Conservation (phyloP, 306 rosid genomes). For the Myrica gale region DNA sequence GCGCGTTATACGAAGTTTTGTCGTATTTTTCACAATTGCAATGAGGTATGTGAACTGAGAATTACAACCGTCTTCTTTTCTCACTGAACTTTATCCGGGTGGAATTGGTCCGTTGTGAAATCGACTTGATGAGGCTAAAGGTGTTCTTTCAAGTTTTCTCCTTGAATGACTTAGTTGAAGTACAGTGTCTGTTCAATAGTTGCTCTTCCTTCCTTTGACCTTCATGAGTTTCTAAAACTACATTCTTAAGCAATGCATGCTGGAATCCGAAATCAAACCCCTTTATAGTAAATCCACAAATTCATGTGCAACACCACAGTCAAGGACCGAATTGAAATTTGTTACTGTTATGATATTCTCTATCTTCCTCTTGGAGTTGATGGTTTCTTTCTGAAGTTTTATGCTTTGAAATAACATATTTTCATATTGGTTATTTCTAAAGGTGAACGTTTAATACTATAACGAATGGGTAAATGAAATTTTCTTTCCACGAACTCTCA, state of each 20-base stretch:
- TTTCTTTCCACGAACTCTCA: too few species aligned
- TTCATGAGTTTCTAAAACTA: background rate
- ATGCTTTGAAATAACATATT: background rate
- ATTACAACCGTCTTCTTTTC: background rate
- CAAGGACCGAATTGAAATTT: conserved; percentile 3
- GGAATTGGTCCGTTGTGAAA: conserved; percentile 2
- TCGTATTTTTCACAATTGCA: background rate
- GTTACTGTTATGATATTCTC: background rate
- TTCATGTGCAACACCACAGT: conserved; percentile 3
- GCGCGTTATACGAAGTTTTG: background rate
- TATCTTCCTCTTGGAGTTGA: background rate
- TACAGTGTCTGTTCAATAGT: background rate
- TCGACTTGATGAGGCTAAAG: background rate
- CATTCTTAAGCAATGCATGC: background rate
- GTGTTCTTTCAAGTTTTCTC: background rate
- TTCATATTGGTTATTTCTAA: background rate
- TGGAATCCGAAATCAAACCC: background rate
- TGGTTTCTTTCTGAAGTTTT: background rate
- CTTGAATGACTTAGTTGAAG: conserved; percentile 2
- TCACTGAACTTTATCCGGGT: background rate
- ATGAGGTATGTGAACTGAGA: background rate
- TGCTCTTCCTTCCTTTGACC: background rate
- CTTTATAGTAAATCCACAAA: background rate
- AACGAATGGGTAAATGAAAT: too few species aligned
- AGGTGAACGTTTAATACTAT: background rate